phyloP scores from a whole-genome alignment of 495 filamentous ascomycete genomes.

The Trypethelium eluteriae region DNA sequence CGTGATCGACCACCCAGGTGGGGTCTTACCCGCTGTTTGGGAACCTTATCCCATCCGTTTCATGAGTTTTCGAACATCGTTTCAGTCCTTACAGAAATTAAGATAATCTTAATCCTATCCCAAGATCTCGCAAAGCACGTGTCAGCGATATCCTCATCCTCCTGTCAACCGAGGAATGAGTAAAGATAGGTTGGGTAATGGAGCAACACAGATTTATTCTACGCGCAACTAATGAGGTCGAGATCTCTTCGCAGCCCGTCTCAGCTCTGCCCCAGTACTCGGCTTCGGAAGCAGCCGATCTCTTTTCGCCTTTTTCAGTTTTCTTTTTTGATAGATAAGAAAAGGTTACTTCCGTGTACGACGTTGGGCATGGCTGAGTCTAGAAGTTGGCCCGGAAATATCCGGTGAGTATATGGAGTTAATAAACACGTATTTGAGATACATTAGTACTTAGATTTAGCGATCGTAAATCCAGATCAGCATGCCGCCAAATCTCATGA shows the following conservation, averaged over 20 bases:
- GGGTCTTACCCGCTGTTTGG: not conserved
- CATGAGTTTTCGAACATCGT: constrained; percentile 5
- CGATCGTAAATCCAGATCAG: not conserved
- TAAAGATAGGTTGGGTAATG: not conserved
- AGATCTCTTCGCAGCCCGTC: too few relatives aligned
- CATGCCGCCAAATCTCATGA: not conserved
- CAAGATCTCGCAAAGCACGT: not conserved
- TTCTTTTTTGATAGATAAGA: not conserved
- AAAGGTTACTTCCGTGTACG: not conserved
- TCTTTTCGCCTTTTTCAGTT: not conserved
- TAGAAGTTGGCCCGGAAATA: not conserved
- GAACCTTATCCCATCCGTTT: constrained; percentile 8
- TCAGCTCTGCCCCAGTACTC: not conserved
- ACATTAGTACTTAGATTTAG: not conserved
- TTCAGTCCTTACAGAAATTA: constrained; percentile 1
- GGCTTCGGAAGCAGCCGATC: constrained; percentile 7
- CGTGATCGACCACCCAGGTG: not conserved
- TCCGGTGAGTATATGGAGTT: not conserved
- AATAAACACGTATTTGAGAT: not conserved
- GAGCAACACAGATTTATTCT: too few relatives aligned
- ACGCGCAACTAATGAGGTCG: too few relatives aligned
- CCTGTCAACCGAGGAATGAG: not conserved
- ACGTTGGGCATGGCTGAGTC: not conserved
- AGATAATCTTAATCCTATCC: not conserved
- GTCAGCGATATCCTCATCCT: not conserved